These are phyloP conservation scores for Mycosarcoma mackinlayi DNA, from an alignment of 1,284 basidiomycete species.

Conservation along the genomic window DNA sequence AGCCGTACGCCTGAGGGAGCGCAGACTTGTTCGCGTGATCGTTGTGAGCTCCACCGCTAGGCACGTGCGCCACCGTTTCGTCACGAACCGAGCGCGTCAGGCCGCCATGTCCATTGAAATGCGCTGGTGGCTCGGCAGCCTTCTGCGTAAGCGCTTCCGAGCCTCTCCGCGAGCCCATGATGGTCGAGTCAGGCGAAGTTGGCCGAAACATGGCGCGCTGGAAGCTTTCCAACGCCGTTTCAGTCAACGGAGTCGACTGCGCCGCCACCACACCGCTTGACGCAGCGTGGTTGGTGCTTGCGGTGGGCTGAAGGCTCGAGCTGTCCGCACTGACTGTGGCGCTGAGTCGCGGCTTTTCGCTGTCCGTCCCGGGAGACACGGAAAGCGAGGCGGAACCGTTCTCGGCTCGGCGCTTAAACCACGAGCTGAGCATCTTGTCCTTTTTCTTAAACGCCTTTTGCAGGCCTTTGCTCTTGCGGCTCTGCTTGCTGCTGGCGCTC, in stretches of 20 bases:
- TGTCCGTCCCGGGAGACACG: conserved; percentile 2
- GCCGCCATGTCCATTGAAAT: neutral
- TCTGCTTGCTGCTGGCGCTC: conserved; percentile 38
- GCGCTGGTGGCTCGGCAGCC: conserved; percentile 15
- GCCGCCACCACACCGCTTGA: neutral
- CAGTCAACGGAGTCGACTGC: conserved; percentile 30
- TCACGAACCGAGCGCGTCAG: neutral
- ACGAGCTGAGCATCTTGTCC: conserved; percentile 52
- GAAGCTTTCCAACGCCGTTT: conserved; percentile 33
- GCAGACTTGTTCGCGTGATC: conserved; percentile 22
- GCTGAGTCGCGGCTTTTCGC: conserved; percentile 1
- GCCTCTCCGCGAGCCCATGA: conserved; percentile 46
- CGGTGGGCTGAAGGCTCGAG: neutral
- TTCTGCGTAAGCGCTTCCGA: conserved; percentile 48
- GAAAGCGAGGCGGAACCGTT: conserved; percentile 7
- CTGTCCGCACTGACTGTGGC: neutral
- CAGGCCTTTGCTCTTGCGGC: conserved; percentile 36
- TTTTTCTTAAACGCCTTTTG: conserved; percentile 43
- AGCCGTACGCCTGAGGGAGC: conserved; percentile 38
- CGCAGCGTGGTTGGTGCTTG: neutral
- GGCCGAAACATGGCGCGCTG: conserved; percentile 33
- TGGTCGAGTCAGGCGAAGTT: conserved; percentile 42
- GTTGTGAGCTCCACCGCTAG: conserved; percentile 2
- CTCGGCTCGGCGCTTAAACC: conserved; percentile 49
- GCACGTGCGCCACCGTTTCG: neutral